These are phyloP conservation scores for Curvularia verruculosa DNA, from an alignment of 2,329 filamentous ascomycete genomes.

Conservation along the genomic window DNA sequence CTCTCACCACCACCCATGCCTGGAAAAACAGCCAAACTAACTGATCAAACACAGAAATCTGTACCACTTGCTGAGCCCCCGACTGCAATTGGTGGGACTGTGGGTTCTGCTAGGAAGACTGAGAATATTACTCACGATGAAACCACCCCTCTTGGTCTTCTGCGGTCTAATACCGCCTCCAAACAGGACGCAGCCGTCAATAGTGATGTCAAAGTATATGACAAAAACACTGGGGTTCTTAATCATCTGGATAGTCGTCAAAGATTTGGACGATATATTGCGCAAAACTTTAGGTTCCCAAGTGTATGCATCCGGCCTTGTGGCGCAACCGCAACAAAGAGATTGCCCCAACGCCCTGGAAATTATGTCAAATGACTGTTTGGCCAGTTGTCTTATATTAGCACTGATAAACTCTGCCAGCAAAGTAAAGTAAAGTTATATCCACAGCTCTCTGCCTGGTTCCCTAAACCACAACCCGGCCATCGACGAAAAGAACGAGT, in stretches of 20 bases:
- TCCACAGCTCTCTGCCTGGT: conserved; percentile 30
- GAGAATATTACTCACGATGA: conserved; percentile 33
- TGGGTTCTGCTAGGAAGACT: conserved; percentile 7
- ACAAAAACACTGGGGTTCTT: conserved; percentile 27
- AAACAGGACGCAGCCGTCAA: conserved; percentile 11
- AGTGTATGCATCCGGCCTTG: conserved; percentile 38
- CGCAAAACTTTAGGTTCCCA: conserved; percentile 44
- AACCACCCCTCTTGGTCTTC: conserved; percentile 25
- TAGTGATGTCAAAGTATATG: conserved; percentile 23
- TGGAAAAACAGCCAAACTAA: conserved; percentile 5
- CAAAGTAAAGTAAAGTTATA: conserved; percentile 25
- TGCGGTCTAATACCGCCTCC: conserved; percentile 16
- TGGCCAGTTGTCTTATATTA: conserved; percentile 36
- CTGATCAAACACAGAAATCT: not conserved
- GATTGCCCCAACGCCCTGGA: conserved; percentile 28
- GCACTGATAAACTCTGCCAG: conserved; percentile 19
- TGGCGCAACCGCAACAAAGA: conserved; percentile 14
- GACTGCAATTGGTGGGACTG: conserved; percentile 19
- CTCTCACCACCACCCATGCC: conserved; percentile 2
- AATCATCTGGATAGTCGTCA: conserved; percentile 37
- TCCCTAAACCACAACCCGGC: not conserved
- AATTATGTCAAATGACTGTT: conserved; percentile 39
- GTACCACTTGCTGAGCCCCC: conserved; percentile 25
- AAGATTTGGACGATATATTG: conserved; percentile 41
- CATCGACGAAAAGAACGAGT: conserved; percentile 13